Evolutionary conservation across 441 rosid genomes (phyloP).

Genomic region (Erysimum pusillum): DNA sequence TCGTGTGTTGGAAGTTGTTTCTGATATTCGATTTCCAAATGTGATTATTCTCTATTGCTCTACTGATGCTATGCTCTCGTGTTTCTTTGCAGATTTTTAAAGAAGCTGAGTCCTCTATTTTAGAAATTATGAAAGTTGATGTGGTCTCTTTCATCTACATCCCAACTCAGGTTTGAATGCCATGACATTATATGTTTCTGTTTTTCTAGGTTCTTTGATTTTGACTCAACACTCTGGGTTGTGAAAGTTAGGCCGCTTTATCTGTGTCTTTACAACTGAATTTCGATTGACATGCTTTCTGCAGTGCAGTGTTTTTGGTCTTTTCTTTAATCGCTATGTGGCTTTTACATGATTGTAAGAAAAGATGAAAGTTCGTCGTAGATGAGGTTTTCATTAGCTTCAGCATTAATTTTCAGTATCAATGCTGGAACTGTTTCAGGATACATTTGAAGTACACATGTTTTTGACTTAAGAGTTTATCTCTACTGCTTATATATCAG

Average conservation of each 20-base stretch:
- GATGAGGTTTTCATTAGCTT: slow-evolving; percentile 8
- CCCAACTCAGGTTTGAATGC: slow-evolving; percentile 74
- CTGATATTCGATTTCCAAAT: slow-evolving; percentile 41
- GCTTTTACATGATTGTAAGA: neutral
- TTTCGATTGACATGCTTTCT: slow-evolving; percentile 2
- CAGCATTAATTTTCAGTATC: neutral
- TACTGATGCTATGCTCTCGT: slow-evolving; percentile 45
- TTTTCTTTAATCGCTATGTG: slow-evolving; percentile 17
- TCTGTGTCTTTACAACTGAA: slow-evolving; percentile 9
- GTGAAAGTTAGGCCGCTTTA: slow-evolving; percentile 17
- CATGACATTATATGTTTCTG: slow-evolving; percentile 32
- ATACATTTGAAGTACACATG: slow-evolving; percentile 13
- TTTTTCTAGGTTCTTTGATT: slow-evolving; percentile 14
- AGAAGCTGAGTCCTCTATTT: slow-evolving; percentile 79
- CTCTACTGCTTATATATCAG: neutral
- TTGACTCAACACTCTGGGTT: slow-evolving; percentile 10
- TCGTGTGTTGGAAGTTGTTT: slow-evolving; percentile 45
- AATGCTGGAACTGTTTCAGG: slow-evolving; percentile 11
- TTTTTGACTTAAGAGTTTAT: slow-evolving; percentile 9
- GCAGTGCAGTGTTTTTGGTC: neutral
- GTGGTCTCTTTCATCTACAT: slow-evolving; percentile 80
- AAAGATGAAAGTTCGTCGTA: slow-evolving; percentile 1
- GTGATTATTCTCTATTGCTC: slow-evolving; percentile 28
- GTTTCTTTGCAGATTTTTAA: slow-evolving; percentile 79
- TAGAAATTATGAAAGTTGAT: slow-evolving; percentile 94